Conservation (phyloP, 805 yeast genomes). For the Maudiozyma pseudohumilis region DNA sequence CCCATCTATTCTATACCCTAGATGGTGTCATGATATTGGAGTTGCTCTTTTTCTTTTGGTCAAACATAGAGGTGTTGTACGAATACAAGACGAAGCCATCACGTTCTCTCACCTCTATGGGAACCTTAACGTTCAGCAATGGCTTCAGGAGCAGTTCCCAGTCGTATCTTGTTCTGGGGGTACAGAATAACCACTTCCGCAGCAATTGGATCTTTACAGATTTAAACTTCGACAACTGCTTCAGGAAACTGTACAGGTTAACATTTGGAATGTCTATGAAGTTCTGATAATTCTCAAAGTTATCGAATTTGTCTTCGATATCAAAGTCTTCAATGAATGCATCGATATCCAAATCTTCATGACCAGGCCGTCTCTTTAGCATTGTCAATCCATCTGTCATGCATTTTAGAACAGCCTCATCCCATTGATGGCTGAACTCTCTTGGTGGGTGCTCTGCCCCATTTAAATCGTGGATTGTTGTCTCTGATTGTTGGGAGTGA, state of each 20-base stretch:
- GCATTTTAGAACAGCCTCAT: slow-evolving; percentile 17
- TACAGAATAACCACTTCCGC: slow-evolving; percentile 30
- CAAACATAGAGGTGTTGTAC: slow-evolving; percentile 13
- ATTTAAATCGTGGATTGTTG: not conserved
- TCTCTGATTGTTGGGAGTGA: slow-evolving; percentile 1
- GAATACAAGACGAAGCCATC: slow-evolving; percentile 37
- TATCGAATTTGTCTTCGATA: slow-evolving; percentile 14
- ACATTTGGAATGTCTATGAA: slow-evolving; percentile 30
- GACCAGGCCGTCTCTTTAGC: not conserved
- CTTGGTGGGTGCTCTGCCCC: not conserved
- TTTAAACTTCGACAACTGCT: slow-evolving; percentile 23
- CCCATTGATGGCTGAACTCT: slow-evolving; percentile 15
- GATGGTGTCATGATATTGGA: slow-evolving; percentile 1
- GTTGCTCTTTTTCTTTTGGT: not conserved
- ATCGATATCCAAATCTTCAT: slow-evolving; percentile 5
- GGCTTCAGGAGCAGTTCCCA: slow-evolving; percentile 32
- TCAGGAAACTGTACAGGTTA: slow-evolving; percentile 29
- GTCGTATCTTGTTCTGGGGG: slow-evolving; percentile 30
- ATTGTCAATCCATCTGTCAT: slow-evolving; percentile 6
- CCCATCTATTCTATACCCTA: not conserved
- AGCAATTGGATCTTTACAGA: slow-evolving; percentile 31
- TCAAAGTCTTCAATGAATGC: slow-evolving; percentile 8
- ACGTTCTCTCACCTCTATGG: slow-evolving; percentile 30
- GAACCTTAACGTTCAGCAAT: slow-evolving; percentile 27
- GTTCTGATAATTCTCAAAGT: slow-evolving; percentile 18